Evolutionary conservation across 2,329 filamentous ascomycete species (phyloP).

Genomic region (Fusarium haematococcum): DNA sequence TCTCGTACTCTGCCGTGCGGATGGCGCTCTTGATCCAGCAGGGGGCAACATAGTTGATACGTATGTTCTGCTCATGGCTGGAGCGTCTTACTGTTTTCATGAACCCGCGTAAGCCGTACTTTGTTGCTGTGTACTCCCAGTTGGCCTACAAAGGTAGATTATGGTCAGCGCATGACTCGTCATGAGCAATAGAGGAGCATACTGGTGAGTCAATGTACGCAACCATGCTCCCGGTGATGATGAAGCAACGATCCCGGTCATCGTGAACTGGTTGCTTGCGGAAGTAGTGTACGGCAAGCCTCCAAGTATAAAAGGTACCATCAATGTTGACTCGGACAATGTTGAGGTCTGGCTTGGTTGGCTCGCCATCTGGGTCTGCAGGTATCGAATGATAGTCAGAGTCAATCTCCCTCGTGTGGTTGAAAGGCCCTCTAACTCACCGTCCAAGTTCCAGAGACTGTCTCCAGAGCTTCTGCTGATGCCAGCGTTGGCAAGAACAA

Average conservation of each 20-base stretch:
- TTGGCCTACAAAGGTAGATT: constrained; percentile 21
- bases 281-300: constrained; percentile 61
- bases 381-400: not conserved
- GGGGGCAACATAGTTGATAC: constrained; percentile 60
- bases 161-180: not conserved
- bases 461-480: constrained; percentile 52
- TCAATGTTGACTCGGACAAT: constrained; percentile 56
- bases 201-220: constrained; percentile 59
- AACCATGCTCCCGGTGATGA: constrained; percentile 61
- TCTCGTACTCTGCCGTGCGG: constrained; percentile 54
- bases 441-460: constrained; percentile 53
- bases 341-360: constrained; percentile 54
- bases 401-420: not conserved
- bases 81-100: constrained; percentile 34
- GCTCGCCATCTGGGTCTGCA: constrained; percentile 30
- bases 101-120: constrained; percentile 29
- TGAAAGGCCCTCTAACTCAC: constrained; percentile 29
- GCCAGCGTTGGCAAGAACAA: constrained; percentile 62
- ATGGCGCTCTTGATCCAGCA: constrained; percentile 55
- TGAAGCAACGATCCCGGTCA: constrained; percentile 59
- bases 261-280: constrained; percentile 52
- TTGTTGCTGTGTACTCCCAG: constrained; percentile 39
- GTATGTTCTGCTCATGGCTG: constrained; percentile 53
- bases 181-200: not conserved
- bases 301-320: constrained; percentile 59